phyloP scores from a whole-genome alignment of 768 basidiomycete genomes.

The Crassisporium funariophilum region DNA sequence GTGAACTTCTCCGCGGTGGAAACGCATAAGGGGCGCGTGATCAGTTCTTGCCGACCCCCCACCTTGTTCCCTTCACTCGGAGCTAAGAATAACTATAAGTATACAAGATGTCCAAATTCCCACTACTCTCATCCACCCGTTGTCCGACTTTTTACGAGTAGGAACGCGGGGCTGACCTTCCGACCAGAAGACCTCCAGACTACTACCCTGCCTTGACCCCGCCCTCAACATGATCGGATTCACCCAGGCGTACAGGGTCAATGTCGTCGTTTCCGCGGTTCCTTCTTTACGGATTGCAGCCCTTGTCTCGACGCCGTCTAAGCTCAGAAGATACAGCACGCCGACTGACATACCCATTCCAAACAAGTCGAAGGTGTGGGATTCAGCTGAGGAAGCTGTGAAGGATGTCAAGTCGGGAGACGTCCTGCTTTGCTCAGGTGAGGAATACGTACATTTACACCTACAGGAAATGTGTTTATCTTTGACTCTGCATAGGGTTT shows the following conservation, averaged over 20 bases:
- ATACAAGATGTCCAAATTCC: no score
- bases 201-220: no score
- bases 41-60: no score
- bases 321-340: constrained; percentile 32
- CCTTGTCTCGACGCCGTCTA: constrained; percentile 1
- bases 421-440: constrained; percentile 80
- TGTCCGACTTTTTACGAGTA: neutral
- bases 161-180: neutral
- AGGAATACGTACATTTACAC: constrained; percentile 19
- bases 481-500: constrained; percentile 58
- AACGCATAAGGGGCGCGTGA: no score
- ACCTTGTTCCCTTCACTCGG: no score
- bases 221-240: constrained; percentile 8
- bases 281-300: neutral
- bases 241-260: constrained; percentile 1
- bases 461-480: neutral
- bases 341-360: constrained; percentile 32
- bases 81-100: no score
- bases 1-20: no score
- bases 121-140: no score
- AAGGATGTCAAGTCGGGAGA: constrained; percentile 82
- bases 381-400: constrained; percentile 80
- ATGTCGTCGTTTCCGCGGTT: neutral
- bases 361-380: constrained; percentile 70
- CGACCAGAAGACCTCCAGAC: no score